Base-by-base conservation (phyloP, 768 basidiomycete genomes). In the Pleurotus giganteus region DNA sequence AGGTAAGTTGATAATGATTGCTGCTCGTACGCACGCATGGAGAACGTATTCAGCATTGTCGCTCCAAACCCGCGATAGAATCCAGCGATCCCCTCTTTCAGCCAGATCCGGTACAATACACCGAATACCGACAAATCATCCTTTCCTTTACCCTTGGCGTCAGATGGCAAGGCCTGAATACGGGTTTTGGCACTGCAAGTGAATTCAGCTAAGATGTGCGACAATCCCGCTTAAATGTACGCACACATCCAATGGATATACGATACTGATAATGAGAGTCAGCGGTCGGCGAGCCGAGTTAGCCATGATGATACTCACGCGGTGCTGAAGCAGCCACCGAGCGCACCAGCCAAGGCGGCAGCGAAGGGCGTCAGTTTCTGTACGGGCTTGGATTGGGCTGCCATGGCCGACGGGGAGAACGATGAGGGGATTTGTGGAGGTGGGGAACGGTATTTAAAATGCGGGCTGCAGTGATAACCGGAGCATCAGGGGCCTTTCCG, bases 31-130 rank as follows among this genome's bases (percentile, higher is more conserved):
- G 65, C 65, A 94, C 96, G 94, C 85, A 89, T 91, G 32, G 94
- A 96, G 71, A 99, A 99, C 1, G 94, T 97, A 70, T 97, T 98
- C 61, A 98, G 74, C 96, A 98, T 98, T 37, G 91, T 98, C 21
- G 97, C 97, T 31, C 85, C 80, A 68, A 98, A 99, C 2, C 97
- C 97, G 41, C 86, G 81, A 72, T 96, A 99, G 66, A 85, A 85
- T 0, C 94, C 97, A 4, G 65, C 53, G 52, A 97, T 59, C 0
- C 97, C 96, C 58, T 98, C 94, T 56, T 85, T 83, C 61, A 79
- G 81, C 65, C 91, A 77, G 57, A 98, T 87, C 63, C 79, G 76
- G 49, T 84, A 58, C 32, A 98, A 68, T 49, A 95, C 77, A 19
- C 77, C 68, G 36, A 86, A 63, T 73, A 94, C 81, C 2, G 84